Percentiles rank a stretch among this genome's conserved stretches.
Evolutionary conservation across 768 basidiomycete genomes (phyloP).

Genomic region (Daedaleopsis sinensis): DNA sequence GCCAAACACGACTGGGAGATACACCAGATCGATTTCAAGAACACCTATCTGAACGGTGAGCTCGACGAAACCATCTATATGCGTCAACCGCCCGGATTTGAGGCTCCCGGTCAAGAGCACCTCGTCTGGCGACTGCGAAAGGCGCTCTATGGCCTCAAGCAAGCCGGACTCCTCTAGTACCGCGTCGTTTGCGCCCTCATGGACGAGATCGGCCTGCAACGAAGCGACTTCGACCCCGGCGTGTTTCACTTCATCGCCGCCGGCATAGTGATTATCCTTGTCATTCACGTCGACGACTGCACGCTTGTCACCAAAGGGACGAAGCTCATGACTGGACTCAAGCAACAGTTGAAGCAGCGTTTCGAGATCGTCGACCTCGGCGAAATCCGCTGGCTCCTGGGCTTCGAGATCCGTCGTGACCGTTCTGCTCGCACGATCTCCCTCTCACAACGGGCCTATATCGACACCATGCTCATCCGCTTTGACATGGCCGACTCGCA

Average conservation of each 20-base stretch:
- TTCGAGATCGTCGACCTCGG: slow-evolving; percentile 23
- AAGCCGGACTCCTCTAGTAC: slow-evolving; percentile 27
- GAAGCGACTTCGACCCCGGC: slow-evolving; percentile 12
- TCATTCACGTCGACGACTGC: slow-evolving; percentile 5
- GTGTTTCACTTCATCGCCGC: slow-evolving; percentile 7
- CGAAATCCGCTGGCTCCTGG: slow-evolving; percentile 22
- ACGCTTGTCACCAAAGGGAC: too few relatives aligned
- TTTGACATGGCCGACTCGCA: slow-evolving; percentile 31
- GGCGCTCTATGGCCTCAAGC: slow-evolving; percentile 34
- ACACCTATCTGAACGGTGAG: slow-evolving; percentile 31
- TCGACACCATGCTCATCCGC: slow-evolving; percentile 31
- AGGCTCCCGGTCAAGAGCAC: slow-evolving; percentile 8
- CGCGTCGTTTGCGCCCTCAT: not conserved
- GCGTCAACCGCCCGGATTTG: slow-evolving; percentile 3
- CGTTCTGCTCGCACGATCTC: slow-evolving; percentile 24
- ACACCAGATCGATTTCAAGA: slow-evolving; percentile 38
- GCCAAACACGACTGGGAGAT: slow-evolving; percentile 29
- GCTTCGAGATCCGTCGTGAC: slow-evolving; percentile 23
- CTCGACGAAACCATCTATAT: slow-evolving; percentile 22
- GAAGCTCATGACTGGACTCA: not conserved
- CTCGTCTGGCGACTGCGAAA: slow-evolving; percentile 17
- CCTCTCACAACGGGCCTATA: slow-evolving; percentile 36
- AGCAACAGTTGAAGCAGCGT: not conserved
- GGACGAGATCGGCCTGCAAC: slow-evolving; percentile 5
- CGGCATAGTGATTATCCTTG: not conserved